Conservation (phyloP, 2,329 filamentous ascomycete species). For the Xylaria sp. region DNA sequence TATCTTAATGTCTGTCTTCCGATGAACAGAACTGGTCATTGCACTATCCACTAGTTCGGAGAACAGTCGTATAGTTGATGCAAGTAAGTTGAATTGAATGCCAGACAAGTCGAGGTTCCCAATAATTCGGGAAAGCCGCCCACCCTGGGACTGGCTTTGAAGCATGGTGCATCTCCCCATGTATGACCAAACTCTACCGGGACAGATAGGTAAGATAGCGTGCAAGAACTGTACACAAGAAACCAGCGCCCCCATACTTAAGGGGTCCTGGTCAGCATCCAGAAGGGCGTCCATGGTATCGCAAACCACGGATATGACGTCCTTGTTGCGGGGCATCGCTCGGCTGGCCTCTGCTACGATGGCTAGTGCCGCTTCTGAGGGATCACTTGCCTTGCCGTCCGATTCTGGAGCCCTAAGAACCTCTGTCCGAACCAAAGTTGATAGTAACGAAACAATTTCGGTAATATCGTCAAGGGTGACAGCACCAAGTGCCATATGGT, state of each 20-base stretch:
- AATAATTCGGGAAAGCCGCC: slow-evolving; percentile 80
- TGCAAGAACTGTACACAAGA: slow-evolving; percentile 85
- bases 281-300: slow-evolving; percentile 82
- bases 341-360: slow-evolving; percentile 70
- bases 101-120: slow-evolving; percentile 83
- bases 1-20: slow-evolving; percentile 67
- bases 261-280: slow-evolving; percentile 70
- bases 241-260: slow-evolving; percentile 72
- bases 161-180: slow-evolving; percentile 84
- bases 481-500: slow-evolving; percentile 62
- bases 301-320: slow-evolving; percentile 84
- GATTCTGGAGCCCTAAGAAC: slow-evolving; percentile 52
- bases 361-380: slow-evolving; percentile 54
- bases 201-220: slow-evolving; percentile 76
- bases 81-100: slow-evolving; percentile 81
- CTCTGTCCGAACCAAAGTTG: slow-evolving; percentile 72
- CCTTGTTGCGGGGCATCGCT: slow-evolving; percentile 67
- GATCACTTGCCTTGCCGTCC: slow-evolving; percentile 37
- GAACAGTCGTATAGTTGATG: slow-evolving; percentile 79
- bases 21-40: slow-evolving; percentile 73
- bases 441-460: slow-evolving; percentile 79
- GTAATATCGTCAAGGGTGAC: slow-evolving; percentile 71
- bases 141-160: slow-evolving; percentile 78
- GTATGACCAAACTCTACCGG: slow-evolving; percentile 90
- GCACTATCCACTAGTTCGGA: slow-evolving; percentile 80